phyloP scores from a whole-genome alignment of 208 protist species.

The Strigomonas culicis region DNA sequence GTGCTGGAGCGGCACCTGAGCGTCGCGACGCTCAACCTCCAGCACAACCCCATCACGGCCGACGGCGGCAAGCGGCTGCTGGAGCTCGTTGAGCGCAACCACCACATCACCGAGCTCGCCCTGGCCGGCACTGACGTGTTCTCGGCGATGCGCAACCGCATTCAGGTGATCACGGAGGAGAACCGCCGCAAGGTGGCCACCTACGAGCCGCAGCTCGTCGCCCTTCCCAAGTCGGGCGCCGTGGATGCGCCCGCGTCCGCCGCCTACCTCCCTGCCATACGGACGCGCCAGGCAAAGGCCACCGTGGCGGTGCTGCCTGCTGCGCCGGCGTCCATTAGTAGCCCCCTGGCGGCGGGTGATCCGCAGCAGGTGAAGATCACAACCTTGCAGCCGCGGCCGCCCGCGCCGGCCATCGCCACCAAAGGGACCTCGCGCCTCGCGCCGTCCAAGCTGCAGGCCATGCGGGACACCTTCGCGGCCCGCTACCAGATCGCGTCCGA shows the following conservation, averaged over 20 bases:
- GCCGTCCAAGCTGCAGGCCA: slow-evolving; percentile 32
- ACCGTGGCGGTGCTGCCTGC: neutral
- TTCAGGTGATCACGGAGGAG: slow-evolving; percentile 35
- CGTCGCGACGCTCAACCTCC: slow-evolving; percentile 56
- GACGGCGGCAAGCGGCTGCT: slow-evolving; percentile 70
- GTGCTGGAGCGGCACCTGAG: slow-evolving; percentile 72
- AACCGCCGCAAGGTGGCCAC: slow-evolving; percentile 23
- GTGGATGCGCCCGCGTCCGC: neutral
- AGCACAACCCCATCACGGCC: slow-evolving; percentile 79
- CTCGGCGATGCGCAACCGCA: slow-evolving; percentile 59
- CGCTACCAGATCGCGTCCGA: slow-evolving; percentile 56
- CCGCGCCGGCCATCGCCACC: slow-evolving; percentile 48
- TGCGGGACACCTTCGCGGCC: slow-evolving; percentile 61
- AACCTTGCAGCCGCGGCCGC: slow-evolving; percentile 33
- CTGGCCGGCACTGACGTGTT: slow-evolving; percentile 79
- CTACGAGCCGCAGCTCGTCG: slow-evolving; percentile 23
- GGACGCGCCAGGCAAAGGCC: neutral
- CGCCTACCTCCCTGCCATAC: neutral
- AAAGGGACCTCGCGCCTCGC: slow-evolving; percentile 22
- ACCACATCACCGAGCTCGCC: slow-evolving; percentile 61
- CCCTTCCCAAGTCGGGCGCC: neutral
- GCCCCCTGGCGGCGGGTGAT: neutral
- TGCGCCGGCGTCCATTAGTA: neutral
- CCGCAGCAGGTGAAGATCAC: neutral
- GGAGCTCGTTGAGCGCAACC: slow-evolving; percentile 65